These are phyloP conservation scores for Trichoderma afroharzianum DNA, from an alignment of 2,329 filamentous ascomycete genomes.

Conservation along the genomic window DNA sequence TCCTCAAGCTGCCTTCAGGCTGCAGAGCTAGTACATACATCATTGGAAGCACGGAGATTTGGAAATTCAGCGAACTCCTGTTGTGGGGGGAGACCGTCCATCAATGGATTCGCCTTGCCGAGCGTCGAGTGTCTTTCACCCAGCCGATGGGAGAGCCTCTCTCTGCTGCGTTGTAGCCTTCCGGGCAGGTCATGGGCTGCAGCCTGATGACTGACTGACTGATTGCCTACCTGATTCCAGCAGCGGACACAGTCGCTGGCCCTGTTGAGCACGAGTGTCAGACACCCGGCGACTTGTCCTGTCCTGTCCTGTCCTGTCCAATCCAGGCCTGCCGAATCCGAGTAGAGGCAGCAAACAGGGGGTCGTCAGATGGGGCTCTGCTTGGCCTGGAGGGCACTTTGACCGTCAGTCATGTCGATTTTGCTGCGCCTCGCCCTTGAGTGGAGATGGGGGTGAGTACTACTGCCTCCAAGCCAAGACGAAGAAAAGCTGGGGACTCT, in stretches of 20 bases:
- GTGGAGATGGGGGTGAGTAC: neutral
- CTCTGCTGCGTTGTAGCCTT: neutral
- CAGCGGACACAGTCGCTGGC: neutral
- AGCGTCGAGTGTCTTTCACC: neutral
- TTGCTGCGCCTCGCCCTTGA: conserved; percentile 14
- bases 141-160: neutral
- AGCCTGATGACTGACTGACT: neutral
- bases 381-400: neutral
- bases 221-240: neutral
- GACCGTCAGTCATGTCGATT: neutral
- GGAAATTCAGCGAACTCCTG: neutral
- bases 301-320: conserved; percentile 1
- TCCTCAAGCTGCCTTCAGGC: neutral
- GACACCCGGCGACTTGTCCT: neutral
- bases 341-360: conserved; percentile 9
- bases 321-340: neutral
- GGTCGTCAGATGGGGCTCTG: neutral
- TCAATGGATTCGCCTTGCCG: neutral
- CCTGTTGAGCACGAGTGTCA: neutral
- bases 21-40: neutral
- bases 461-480: neutral
- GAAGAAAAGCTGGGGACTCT: neutral
- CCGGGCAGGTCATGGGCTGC: neutral
- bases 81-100: neutral
- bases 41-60: neutral